Evolutionary conservation across 495 filamentous ascomycete species (phyloP), one percentile per base, ranked within the genome.

Genomic region (Lasiosphaeria miniovina): DNA sequence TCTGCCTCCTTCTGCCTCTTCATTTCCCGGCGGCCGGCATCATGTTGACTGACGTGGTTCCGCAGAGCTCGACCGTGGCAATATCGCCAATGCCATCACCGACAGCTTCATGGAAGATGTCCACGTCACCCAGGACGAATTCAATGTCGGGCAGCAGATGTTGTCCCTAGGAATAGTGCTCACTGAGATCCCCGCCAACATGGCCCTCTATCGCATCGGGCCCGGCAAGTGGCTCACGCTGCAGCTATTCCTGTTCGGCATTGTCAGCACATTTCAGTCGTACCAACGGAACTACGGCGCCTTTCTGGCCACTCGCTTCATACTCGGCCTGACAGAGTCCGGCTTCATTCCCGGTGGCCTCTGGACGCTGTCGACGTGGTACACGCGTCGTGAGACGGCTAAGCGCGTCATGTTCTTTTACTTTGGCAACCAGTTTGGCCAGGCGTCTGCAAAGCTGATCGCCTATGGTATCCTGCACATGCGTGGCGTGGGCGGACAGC

Each of bases 341-440:
- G 84, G 83, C 5, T 87, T 83, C 61, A 85, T 86, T 58, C 84
- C 84, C 41, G 82, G 78, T n/a, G 78, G 79, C 3, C 71, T 87
- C 0, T 87, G 82, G 59, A 84, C 82, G 12, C 74, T 86, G n/a
- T 82, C 83, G 3, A 80, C 77, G 4, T 86, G 84, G 82, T 87
- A 86, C 62, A 85, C 81, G 60, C 76, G 72, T 33, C 70, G 75
- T 3, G 84, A 87, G 65, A 79, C 78, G 1, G 82, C 80, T 65
- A 73, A 84, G 40, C 78, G 83, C 4, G 76, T 83, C 38, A 78
- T 77, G 36, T 61, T 81, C 6, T 85, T 84, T 69, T 86, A 83
- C 67, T 80, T 85, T 60, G 84, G 84, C 11, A 77, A 75, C 57
- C 68, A 72, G 66, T 71, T 84, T 32, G 82, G 80, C 8, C 75